phyloP scores from a whole-genome alignment of 108 stramenopile species.

The Cyclotella choctawhatcheeana region DNA sequence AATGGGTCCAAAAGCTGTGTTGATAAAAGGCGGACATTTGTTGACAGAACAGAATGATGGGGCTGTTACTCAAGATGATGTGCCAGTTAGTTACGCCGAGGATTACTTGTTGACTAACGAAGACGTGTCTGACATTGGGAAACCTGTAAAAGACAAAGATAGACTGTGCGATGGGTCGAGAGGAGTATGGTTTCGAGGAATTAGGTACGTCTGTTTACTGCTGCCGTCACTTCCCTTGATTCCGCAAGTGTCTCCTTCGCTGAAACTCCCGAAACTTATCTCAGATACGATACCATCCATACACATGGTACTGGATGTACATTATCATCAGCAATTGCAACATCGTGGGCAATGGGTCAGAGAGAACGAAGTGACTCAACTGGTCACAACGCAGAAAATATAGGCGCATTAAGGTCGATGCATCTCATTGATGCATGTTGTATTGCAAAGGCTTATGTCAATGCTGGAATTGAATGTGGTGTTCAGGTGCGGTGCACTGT shows the following conservation, averaged over 20 bases:
- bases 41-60: too few species aligned
- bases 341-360: slow-evolving; percentile 82
- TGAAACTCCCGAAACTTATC: too few species aligned
- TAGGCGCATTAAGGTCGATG: slow-evolving; percentile 59
- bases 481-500: too few species aligned
- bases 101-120: slow-evolving; percentile 68
- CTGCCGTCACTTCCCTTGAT: too few species aligned
- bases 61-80: too few species aligned
- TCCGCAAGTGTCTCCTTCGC: too few species aligned
- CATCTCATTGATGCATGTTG: slow-evolving; percentile 76
- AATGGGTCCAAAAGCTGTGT: slow-evolving; percentile 72
- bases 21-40: slow-evolving; percentile 94
- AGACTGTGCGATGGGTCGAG: slow-evolving; percentile 74
- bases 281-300: slow-evolving; percentile 67
- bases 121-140: slow-evolving; percentile 41
- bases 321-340: slow-evolving; percentile 86
- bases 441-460: slow-evolving; percentile 87
- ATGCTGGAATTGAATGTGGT: slow-evolving; percentile 74
- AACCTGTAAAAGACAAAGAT: slow-evolving; percentile 43
- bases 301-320: slow-evolving; percentile 94
- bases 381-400: slow-evolving; percentile 36
- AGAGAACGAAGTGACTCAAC: slow-evolving; percentile 43
- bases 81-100: too few species aligned
- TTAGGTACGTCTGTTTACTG: slow-evolving; percentile 42
- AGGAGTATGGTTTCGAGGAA: slow-evolving; percentile 80